Evolutionary conservation across 768 basidiomycete genomes (phyloP).

Genomic region (Kwoniella bestiolae): DNA sequence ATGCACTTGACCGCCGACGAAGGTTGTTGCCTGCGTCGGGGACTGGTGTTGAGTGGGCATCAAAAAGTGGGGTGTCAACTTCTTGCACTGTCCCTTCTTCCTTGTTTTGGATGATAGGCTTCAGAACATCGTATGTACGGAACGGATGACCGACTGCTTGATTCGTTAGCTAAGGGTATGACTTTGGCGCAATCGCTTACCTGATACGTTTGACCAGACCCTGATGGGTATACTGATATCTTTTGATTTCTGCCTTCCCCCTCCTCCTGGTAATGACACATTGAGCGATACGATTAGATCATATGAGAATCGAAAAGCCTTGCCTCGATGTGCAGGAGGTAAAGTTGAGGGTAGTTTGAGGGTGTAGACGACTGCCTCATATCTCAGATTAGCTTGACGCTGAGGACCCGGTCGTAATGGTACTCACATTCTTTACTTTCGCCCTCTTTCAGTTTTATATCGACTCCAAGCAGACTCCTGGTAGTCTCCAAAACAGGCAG

Average conservation of each 20-base stretch:
- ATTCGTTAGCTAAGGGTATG: background rate
- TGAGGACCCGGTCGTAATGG: no score
- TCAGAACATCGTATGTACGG: conserved; percentile 78
- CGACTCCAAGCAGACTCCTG: conserved; percentile 86
- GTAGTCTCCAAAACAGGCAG: conserved; percentile 85
- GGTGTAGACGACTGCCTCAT: conserved; percentile 72
- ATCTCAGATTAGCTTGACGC: conserved; percentile 12
- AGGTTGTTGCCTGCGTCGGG: background rate
- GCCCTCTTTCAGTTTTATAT: conserved; percentile 78
- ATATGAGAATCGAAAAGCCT: conserved; percentile 82
- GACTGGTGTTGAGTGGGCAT: conserved; percentile 1
- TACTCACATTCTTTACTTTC: conserved; percentile 79
- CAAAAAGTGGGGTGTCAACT: no score
- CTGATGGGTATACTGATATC: conserved; percentile 83
- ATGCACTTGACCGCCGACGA: conserved; percentile 13
- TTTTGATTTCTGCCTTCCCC: conserved; percentile 61
- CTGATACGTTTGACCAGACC: conserved; percentile 82
- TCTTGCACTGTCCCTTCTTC: conserved; percentile 56
- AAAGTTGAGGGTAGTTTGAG: conserved; percentile 74
- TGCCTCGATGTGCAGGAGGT: conserved; percentile 89
- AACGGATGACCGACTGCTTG: conserved; percentile 62
- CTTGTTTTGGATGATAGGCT: conserved; percentile 66
- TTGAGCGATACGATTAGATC: conserved; percentile 86
- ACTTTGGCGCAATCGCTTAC: conserved; percentile 60
- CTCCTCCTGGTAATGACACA: conserved; percentile 37